These are phyloP conservation scores for Lentinula guzmanii DNA, from an alignment of 768 basidiomycete species.

Conservation along the genomic window DNA sequence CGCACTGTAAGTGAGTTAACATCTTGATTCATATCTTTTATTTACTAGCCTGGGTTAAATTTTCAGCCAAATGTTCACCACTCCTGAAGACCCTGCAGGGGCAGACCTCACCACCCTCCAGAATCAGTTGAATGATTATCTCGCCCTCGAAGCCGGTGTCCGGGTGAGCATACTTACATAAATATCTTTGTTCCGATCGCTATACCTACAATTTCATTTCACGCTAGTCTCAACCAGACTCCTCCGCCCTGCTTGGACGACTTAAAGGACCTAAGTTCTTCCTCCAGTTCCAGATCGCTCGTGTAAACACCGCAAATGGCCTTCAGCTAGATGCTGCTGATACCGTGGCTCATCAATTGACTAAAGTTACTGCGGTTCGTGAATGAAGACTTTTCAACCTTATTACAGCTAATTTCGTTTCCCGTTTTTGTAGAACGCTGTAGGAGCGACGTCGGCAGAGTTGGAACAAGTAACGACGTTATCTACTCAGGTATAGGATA, in stretches of 20 bases:
- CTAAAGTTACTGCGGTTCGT: constrained; percentile 15
- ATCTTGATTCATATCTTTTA: no score
- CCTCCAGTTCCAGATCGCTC: constrained; percentile 24
- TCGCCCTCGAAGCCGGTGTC: constrained; percentile 21
- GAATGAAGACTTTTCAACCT: background rate
- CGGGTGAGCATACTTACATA: constrained; percentile 12
- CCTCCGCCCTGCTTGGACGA: constrained; percentile 14
- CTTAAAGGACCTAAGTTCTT: constrained; percentile 26
- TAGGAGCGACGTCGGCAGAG: constrained; percentile 19
- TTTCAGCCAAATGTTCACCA: constrained; percentile 16
- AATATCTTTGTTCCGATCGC: background rate
- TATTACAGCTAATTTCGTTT: background rate
- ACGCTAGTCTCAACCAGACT: constrained; percentile 17
- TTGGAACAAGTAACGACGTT: constrained; percentile 19
- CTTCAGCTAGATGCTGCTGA: constrained; percentile 17
- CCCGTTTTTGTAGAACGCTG: constrained; percentile 16
- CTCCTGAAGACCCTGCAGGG: constrained; percentile 18
- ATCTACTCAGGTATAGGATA: constrained; percentile 4
- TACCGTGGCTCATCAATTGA: constrained; percentile 22
- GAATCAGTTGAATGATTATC: constrained; percentile 21
- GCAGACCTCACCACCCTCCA: constrained; percentile 18
- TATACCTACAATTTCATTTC: no score
- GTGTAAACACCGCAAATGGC: constrained; percentile 19
- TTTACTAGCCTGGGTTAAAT: no score
- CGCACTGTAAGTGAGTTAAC: constrained; percentile 11